Evolutionary conservation across 2,329 filamentous ascomycete species (phyloP), one percentile per base, ranked within the genome.

Genomic region (Diaporthe citri): DNA sequence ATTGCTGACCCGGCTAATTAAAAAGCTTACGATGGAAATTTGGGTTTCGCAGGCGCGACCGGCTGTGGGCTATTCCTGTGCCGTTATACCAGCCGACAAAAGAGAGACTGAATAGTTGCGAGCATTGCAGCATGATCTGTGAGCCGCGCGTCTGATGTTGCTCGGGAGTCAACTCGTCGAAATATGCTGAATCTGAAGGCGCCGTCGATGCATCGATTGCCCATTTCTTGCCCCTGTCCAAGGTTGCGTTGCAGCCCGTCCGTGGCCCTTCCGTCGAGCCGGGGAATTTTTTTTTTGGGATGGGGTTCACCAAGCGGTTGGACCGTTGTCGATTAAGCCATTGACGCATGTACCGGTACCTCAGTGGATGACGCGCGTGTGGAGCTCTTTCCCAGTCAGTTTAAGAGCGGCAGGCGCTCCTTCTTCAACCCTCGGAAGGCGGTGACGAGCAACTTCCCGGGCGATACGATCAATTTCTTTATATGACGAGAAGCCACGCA

Each of bases 151-250:
- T 67, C 25, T 55, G 48, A 22, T 7, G 48, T 25, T 41, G 15
- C 15, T 69, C 64, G 64, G 64, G n/a, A 22, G 5, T 69, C 64
- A 69, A 69, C 64, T 69, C 64, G 64, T 69, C 64, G 64, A 55
- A 69, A 55, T 69, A 1, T 55, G 64, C 46, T 17, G 13, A 39
- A 51, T 20, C 25, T 10, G 15, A 55, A 39, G 4, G 34, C 48
- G 64, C 64, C 46, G 64, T 69, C 48, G 46, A 69, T 55, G 73
- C 60, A 74, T 75, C 73, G 73, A 60, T 57, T 76, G 20, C 67
- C 39, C 36, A 48, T 62, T 74, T 43, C 13, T 28, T 17, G 62
- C 59, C 57, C 59, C 48, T 59, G 69, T 22, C 39, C 46, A 67
- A 52, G 55, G 46, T 52, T 34, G 28, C 52, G 52, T 59, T 73